Conservation (phyloP, 2,329 filamentous ascomycete genomes). For the Paraconiothyrium sp. region DNA sequence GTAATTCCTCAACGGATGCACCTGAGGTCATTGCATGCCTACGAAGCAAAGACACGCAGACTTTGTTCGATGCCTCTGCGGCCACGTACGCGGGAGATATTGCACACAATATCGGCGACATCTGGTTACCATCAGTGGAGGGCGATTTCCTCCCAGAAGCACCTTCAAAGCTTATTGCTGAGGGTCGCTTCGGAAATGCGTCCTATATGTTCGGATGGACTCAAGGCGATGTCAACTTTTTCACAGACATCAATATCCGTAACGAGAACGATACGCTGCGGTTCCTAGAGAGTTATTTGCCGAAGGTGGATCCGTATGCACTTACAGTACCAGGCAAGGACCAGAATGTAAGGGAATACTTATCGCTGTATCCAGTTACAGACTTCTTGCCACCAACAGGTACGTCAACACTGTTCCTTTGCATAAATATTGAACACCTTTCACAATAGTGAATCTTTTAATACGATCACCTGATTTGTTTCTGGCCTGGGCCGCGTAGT, state of each 20-base stretch:
- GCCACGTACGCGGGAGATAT: constrained; percentile 53
- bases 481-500: not conserved
- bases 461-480: not conserved
- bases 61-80: constrained; percentile 57
- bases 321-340: constrained; percentile 34
- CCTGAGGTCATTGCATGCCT: constrained; percentile 59
- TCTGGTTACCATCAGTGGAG: constrained; percentile 62
- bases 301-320: constrained; percentile 23
- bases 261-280: constrained; percentile 52
- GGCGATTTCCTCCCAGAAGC: constrained; percentile 60
- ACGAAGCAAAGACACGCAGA: constrained; percentile 53
- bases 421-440: too few species aligned
- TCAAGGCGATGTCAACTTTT: constrained; percentile 57
- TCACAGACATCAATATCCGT: constrained; percentile 53
- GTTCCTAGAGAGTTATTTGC: constrained; percentile 55
- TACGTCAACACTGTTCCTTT: not conserved
- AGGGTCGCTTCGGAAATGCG: constrained; percentile 55
- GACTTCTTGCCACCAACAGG: constrained; percentile 55
- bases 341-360: constrained; percentile 15
- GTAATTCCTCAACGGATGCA: constrained; percentile 47
- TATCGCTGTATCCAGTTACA: constrained; percentile 46
- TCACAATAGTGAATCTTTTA: too few species aligned
- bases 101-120: constrained; percentile 55
- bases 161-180: constrained; percentile 53
- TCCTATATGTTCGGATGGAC: constrained; percentile 57